Evolutionary conservation across 257 asterid species (phyloP).

Genomic region (Solanum boliviense): DNA sequence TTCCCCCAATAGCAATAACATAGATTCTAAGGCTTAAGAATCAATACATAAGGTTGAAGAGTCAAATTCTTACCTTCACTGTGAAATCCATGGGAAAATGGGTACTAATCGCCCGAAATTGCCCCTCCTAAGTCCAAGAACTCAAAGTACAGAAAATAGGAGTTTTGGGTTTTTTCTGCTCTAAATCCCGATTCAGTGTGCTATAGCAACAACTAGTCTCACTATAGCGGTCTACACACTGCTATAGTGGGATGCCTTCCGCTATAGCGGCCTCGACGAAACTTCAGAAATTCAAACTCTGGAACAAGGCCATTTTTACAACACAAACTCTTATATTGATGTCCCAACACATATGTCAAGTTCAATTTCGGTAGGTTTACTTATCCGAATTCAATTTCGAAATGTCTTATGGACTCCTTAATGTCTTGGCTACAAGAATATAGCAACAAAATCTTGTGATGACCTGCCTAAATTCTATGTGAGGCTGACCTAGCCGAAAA

Average conservation of each 20-base stretch:
- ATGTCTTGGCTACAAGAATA: too few relatives aligned
- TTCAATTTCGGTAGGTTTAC: background rate
- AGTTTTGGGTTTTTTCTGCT: background rate
- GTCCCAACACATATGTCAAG: background rate
- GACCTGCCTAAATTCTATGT: too few relatives aligned
- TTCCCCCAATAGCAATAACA: too few relatives aligned
- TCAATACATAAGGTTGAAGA: too few relatives aligned
- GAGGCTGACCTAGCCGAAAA: background rate
- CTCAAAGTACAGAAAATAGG: background rate
- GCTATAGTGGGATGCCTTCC: background rate
- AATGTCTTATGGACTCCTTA: background rate
- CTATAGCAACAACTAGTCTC: too few relatives aligned
- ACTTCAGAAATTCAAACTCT: too few relatives aligned
- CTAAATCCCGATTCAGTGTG: background rate
- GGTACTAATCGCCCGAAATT: background rate
- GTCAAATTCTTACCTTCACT: too few relatives aligned
- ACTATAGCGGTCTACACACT: background rate
- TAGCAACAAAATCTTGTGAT: too few relatives aligned
- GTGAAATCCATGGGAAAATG: too few relatives aligned
- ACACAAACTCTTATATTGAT: background rate
- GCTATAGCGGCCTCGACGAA: background rate
- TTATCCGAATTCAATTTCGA: background rate
- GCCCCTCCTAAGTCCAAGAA: background rate
- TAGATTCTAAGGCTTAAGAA: too few relatives aligned
- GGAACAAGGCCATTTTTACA: background rate